Base-by-base conservation (phyloP, 768 basidiomycete genomes). In the Leccinum disarticulatum region DNA sequence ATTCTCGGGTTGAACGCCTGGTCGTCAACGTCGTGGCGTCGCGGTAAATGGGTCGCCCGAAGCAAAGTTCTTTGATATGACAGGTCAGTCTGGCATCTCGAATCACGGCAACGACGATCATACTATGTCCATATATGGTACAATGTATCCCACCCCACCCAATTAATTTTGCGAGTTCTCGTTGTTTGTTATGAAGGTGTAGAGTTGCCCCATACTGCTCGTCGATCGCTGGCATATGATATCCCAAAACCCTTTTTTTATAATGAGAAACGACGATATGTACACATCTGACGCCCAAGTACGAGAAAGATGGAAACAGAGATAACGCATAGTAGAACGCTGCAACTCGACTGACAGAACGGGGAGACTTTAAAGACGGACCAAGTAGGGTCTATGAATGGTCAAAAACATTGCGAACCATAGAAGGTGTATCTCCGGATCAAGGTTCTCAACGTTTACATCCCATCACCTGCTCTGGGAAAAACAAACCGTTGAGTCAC, bases 91-190 rank as follows among this genome's bases (percentile, higher is more conserved):
- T 56, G 46, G 47, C 56, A 64, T 55, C 47, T 59, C 51, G 63
- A 64, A 64, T 50, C 61, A 43, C 27, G 57, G 48, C 27, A 49
- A 50, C 61, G 64, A 67, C 65, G 64, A 67, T 65, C 65, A 28
- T 49, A 33, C 50, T 57, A 50, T 57, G 36, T 6, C 64, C 25
- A 54, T 38, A 55, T 56, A 22, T 27, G 15, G 60, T 6, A 31
- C 25, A 15, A 17, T 54, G 35, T 64, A 56, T 62, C 48, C 4
- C n/a, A 27, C 28, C 49, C 14, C n/a, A 46, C 11, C 43, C 43
- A 46, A 46, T 46, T 46, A 46, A 46, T 46, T 19, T 46, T 46
- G 19, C 10, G 19, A 46, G 19, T 46, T 46, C 19, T 43, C 14
- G 15, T 46, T 17, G 43, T 46, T 46, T 43, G 43, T 19, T 19